Evolutionary conservation across 2,329 filamentous ascomycete species (phyloP), one percentile per base, ranked within the genome.

Genomic region (Colletotrichum theobromicola): DNA sequence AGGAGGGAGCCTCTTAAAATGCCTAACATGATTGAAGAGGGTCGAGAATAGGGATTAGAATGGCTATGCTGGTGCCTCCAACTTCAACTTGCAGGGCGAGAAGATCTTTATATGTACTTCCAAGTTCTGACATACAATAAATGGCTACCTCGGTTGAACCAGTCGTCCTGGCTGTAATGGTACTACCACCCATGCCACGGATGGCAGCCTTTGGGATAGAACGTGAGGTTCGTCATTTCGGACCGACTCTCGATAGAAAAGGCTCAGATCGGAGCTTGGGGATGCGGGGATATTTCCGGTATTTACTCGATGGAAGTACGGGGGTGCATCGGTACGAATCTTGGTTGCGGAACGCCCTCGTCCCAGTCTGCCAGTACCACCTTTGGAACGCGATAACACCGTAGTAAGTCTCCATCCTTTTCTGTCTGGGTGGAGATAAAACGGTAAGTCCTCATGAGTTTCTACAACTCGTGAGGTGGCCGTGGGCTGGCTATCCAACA

Each of bases 131-230:
- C 42, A 46, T 21, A 7, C 42, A 4, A 7, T 1, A 46, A 4
- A n/a, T 46, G 2, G 6, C 5, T 13, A 46, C n/a, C 42, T 46
- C 42, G 42, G 0, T 1, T 13, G 42, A 6, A 21, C 3, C 13
- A 0, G 42, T 46, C 42, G 10, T 46, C n/a, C 1, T 12, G 1
- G 18, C n/a, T 46, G 3, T 10, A 46, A 10, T 13, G 18, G 1
- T 21, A 46, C 13, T 46, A n/a, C n/a, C n/a, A n/a, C 42, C 12
- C 42, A 5, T 21, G 21, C 10, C n/a, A 46, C 10, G n/a, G n/a
- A 0, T 6, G 16, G 0, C n/a, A 46, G 42, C 5, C 0, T 46
- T 46, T 0, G 42, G 0, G 10, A 46, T 46, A 10, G 21, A 21
- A 0, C 4, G 1, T 7, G 42, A 46, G 10, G 42, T 13, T 46